These are phyloP conservation scores for Falciphora oryzae DNA, from an alignment of 2,329 filamentous ascomycete genomes.

Conservation along the genomic window DNA sequence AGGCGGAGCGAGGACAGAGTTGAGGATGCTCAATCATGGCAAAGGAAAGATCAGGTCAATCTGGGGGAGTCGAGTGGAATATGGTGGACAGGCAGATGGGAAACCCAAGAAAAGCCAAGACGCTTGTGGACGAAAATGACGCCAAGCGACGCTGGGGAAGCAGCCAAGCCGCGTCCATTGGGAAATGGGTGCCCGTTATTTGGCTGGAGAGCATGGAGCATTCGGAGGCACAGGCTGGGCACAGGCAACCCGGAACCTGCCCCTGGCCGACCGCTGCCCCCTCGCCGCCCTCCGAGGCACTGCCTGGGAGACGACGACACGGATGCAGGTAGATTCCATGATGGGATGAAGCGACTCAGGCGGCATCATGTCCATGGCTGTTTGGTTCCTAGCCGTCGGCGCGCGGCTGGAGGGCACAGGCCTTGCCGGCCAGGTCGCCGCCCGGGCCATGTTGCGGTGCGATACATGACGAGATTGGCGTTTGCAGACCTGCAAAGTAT, in stretches of 20 bases:
- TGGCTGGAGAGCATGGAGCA: not conserved
- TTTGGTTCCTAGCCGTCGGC: not conserved
- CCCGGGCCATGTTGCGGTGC: not conserved
- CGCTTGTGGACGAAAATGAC: constrained; percentile 8
- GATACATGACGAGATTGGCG: not conserved
- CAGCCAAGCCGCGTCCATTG: not conserved
- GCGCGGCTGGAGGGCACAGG: not conserved
- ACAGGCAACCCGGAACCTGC: not conserved
- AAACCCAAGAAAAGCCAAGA: constrained; percentile 11
- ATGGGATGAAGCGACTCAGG: not conserved
- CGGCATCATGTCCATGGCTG: not conserved
- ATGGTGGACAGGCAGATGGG: constrained; percentile 2
- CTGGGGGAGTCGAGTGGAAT: not conserved
- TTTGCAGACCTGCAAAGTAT: not conserved
- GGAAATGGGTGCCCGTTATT: not conserved
- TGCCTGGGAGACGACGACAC: not conserved
- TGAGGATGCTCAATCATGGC: not conserved
- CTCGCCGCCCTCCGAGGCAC: not conserved
- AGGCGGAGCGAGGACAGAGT: not conserved
- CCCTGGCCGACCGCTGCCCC: not conserved
- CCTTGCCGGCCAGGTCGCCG: not conserved
- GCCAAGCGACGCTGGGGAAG: constrained; percentile 6
- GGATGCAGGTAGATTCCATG: not conserved
- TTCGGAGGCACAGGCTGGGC: not conserved
- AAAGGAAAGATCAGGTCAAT: not conserved